Evolutionary conservation across 2,329 filamentous ascomycete genomes (phyloP).

Genomic region (Periglandula ipomoeae): DNA sequence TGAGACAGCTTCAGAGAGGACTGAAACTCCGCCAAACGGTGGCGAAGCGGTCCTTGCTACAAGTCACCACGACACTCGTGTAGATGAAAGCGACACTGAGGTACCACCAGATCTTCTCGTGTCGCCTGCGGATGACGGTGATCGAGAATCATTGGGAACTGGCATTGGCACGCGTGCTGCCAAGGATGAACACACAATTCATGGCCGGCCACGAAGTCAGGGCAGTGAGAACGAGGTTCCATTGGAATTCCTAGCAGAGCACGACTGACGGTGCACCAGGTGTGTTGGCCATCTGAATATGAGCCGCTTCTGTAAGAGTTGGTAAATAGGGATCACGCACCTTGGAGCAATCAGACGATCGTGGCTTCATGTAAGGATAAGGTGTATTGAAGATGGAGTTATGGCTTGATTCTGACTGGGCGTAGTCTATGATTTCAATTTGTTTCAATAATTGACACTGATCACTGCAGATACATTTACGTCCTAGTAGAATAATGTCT

Average conservation of each 20-base stretch:
- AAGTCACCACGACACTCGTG: background rate
- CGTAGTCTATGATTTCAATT: too few species aligned
- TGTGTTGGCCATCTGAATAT: too few species aligned
- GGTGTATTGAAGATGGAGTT: too few species aligned
- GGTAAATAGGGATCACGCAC: too few species aligned
- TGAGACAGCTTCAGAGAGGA: background rate
- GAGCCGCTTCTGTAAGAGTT: too few species aligned
- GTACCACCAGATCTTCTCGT: slow-evolving; percentile 19
- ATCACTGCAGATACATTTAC: background rate
- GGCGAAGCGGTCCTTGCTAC: background rate
- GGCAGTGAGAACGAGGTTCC: slow-evolving; percentile 42
- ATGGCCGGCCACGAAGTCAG: slow-evolving; percentile 15
- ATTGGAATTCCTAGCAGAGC: slow-evolving; percentile 41
- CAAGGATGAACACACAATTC: slow-evolving; percentile 3
- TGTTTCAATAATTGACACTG: background rate
- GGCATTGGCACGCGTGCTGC: background rate
- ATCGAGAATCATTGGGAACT: slow-evolving; percentile 4
- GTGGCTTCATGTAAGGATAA: too few species aligned
- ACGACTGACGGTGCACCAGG: too few species aligned
- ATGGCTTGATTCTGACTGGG: too few species aligned
- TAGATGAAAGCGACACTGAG: slow-evolving; percentile 15
- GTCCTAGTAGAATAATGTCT: background rate
- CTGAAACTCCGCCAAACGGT: background rate
- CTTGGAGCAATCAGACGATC: too few species aligned
- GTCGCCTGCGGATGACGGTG: slow-evolving; percentile 20